A percentile compares a stretch with the other conserved stretches of the same genome.
phyloP scores from a whole-genome alignment of 345 rosid genomes.

The Populus ilicifolia region DNA sequence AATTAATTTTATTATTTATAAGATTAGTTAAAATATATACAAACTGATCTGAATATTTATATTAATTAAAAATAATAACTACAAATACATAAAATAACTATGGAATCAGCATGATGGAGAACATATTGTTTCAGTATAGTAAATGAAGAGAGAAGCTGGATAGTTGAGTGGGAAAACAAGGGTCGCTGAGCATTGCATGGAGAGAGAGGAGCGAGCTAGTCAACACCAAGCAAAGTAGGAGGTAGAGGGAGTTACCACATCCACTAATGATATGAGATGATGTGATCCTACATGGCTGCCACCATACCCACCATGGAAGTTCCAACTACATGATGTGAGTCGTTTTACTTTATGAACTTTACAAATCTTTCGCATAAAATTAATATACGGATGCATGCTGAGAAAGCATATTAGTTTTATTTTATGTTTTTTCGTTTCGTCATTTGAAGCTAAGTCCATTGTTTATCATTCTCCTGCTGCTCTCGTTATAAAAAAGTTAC shows the following conservation, averaged over 20 bases:
- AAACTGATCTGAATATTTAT: fast-evolving
- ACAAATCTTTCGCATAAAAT: background rate
- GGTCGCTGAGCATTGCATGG: background rate
- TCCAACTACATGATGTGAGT: too few relatives aligned
- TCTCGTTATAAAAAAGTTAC: too few relatives aligned
- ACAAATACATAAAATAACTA: too few relatives aligned
- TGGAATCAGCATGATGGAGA: too few relatives aligned
- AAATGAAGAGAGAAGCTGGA: background rate
- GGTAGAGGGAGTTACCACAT: background rate
- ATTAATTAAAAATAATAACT: too few relatives aligned
- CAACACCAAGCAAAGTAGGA: background rate
- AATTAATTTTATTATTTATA: fast-evolving
- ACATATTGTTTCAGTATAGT: background rate
- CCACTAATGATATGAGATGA: background rate
- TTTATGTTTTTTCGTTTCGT: background rate
- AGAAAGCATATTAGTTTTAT: too few relatives aligned
- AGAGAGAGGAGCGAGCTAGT: background rate
- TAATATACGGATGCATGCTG: background rate
- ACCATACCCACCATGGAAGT: background rate
- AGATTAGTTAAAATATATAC: fast-evolving
- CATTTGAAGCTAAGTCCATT: background rate
- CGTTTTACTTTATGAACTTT: too few relatives aligned
- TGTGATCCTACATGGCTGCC: background rate
- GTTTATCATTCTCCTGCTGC: too few relatives aligned
- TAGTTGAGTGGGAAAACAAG: background rate